Conservation (phyloP, 495 filamentous ascomycete genomes). For the Annulohypoxylon stygium region DNA sequence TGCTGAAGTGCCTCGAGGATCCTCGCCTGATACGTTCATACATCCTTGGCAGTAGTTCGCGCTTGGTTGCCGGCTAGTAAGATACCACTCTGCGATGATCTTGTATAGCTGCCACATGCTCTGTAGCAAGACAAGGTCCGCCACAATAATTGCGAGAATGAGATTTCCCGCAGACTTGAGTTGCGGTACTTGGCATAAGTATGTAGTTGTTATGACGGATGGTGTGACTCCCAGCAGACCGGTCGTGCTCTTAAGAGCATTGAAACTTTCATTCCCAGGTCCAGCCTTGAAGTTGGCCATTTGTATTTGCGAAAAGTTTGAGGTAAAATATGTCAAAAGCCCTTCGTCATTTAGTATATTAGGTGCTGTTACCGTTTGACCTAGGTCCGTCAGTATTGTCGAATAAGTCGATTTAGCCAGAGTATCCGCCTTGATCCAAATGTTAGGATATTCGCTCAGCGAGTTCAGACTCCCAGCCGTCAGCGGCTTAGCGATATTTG, state of each 20-base stretch:
- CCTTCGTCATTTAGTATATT: background rate
- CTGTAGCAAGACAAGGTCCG: slow-evolving; percentile 3
- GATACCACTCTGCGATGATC: background rate
- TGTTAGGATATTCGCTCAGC: background rate
- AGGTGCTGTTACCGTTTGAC: background rate
- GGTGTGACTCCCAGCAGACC: background rate
- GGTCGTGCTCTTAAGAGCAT: background rate
- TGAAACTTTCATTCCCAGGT: background rate
- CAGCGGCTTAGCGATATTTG: background rate
- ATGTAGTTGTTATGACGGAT: background rate
- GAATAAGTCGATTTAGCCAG: background rate
- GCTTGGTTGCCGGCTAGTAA: background rate
- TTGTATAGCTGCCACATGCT: background rate
- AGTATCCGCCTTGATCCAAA: background rate
- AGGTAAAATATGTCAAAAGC: background rate
- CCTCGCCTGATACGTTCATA: background rate
- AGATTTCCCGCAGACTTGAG: background rate
- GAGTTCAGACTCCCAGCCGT: background rate
- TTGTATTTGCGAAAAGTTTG: background rate
- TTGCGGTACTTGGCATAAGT: background rate
- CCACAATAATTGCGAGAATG: background rate
- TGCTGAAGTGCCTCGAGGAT: background rate
- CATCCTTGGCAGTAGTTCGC: background rate
- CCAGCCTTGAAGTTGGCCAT: background rate
- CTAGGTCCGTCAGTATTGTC: background rate